These are phyloP conservation scores for Cladosporium sp. DNA, from an alignment of 2,329 filamentous ascomycete species.

Conservation along the genomic window DNA sequence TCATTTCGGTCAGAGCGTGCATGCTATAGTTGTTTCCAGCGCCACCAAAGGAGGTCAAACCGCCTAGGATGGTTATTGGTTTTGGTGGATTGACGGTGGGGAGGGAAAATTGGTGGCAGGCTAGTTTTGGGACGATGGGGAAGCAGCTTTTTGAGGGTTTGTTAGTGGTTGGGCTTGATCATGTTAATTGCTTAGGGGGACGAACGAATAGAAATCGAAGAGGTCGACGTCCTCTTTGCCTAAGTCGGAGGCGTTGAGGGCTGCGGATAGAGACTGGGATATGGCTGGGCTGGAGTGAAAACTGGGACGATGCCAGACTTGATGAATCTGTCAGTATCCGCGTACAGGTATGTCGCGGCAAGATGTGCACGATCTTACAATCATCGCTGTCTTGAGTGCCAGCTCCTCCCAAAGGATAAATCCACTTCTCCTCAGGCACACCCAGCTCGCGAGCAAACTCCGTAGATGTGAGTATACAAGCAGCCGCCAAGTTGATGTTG, in stretches of 20 bases:
- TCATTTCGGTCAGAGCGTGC: conserved; percentile 58
- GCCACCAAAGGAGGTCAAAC: conserved; percentile 64
- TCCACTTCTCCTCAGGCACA: conserved; percentile 54
- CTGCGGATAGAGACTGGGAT: conserved; percentile 53
- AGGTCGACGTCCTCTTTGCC: conserved; percentile 52
- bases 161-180: neutral
- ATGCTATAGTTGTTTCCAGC: conserved; percentile 70
- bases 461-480: conserved; percentile 57
- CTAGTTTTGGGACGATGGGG: conserved; percentile 65
- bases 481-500: conserved; percentile 60
- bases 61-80: conserved; percentile 59
- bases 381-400: conserved; percentile 55
- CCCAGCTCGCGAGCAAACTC: conserved; percentile 52
- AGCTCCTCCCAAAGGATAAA: conserved; percentile 62
- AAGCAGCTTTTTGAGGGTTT: conserved; percentile 52
- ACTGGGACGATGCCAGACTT: conserved; percentile 60
- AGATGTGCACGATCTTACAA: conserved; percentile 39
- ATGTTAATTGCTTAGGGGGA: neutral
- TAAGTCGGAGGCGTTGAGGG: conserved; percentile 46
- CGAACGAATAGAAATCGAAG: conserved; percentile 60
- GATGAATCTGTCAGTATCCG: conserved; percentile 1
- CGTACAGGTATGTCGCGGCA: no score
- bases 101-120: conserved; percentile 56
- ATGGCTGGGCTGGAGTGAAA: conserved; percentile 58
- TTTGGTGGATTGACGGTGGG: conserved; percentile 44